A percentile compares a stretch with the other conserved stretches of the same genome.
These are phyloP conservation scores for Trypanosoma scelopori DNA, from an alignment of 208 protist genomes.

Conservation along the genomic window DNA sequence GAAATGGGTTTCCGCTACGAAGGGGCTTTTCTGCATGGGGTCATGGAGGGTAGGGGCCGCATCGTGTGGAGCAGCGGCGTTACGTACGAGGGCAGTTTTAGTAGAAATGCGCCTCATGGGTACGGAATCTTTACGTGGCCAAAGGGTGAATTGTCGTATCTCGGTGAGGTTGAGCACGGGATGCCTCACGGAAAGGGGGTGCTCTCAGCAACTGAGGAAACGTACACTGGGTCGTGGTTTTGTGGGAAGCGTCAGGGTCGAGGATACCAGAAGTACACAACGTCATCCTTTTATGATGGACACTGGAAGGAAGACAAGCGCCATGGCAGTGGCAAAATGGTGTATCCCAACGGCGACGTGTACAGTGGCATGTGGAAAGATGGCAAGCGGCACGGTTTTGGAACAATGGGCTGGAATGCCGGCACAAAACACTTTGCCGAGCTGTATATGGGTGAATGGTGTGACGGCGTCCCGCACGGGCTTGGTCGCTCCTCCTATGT, in stretches of 20 bases:
- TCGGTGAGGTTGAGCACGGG: constrained; percentile 54
- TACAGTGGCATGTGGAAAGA: constrained; percentile 38
- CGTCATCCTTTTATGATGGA: constrained; percentile 72
- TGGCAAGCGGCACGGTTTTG: constrained; percentile 43
- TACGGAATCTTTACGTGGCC: constrained; percentile 51
- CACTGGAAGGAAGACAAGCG: constrained; percentile 56
- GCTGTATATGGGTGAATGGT: constrained; percentile 82
- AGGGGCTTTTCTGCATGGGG: constrained; percentile 45
- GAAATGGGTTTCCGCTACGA: constrained; percentile 68
- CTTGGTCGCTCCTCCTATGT: constrained; percentile 73
- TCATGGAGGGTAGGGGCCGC: constrained; percentile 50
- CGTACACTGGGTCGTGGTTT: constrained; percentile 77
- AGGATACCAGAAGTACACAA: constrained; percentile 64
- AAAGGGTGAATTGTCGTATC: constrained; percentile 59
- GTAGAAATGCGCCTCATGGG: constrained; percentile 38
- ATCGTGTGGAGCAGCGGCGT: constrained; percentile 56
- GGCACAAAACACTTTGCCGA: constrained; percentile 47
- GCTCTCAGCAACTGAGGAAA: constrained; percentile 44
- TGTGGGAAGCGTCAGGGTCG: constrained; percentile 61
- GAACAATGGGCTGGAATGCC: constrained; percentile 77
- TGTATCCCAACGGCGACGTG: constrained; percentile 31
- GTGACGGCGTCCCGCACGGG: constrained; percentile 57
- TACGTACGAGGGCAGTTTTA: constrained; percentile 47
- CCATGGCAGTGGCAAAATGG: constrained; percentile 40
- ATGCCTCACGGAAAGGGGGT: constrained; percentile 79